Conservation (phyloP, 257 asterid genomes). For the Mentha longifolia region DNA sequence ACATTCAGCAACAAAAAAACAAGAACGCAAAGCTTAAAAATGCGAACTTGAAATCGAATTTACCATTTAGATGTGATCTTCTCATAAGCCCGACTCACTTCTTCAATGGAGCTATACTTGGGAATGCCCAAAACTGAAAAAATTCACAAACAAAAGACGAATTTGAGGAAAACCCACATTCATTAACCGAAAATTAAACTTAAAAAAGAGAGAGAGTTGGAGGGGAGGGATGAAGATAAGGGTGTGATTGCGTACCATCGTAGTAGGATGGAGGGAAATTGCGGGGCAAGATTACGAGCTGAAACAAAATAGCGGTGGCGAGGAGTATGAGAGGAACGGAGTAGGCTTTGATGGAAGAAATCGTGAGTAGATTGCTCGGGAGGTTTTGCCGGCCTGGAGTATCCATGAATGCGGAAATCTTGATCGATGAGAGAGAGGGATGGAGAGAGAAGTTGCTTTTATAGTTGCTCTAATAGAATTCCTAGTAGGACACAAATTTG, state of each 20-base stretch:
- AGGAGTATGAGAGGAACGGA: conserved; percentile 71
- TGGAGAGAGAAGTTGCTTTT: not conserved
- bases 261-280: conserved; percentile 81
- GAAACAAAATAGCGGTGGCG: conserved; percentile 63
- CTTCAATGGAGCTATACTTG: conserved; percentile 69
- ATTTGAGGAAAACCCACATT: conserved; percentile 6
- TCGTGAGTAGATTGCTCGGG: conserved; percentile 30
- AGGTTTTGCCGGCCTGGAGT: conserved; percentile 42
- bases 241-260: conserved; percentile 54
- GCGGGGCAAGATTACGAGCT: conserved; percentile 77
- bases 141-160: conserved; percentile 3
- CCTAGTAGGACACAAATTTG: not conserved
- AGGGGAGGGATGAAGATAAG: not conserved
- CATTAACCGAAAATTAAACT: conserved; percentile 3
- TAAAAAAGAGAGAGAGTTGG: not conserved
- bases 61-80: conserved; percentile 67
- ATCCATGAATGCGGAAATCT: conserved; percentile 40
- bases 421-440: not conserved
- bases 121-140: conserved; percentile 77
- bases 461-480: not conserved
- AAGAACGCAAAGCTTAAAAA: not conserved
- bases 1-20: not conserved
- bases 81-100: conserved; percentile 71
- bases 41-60: not conserved
- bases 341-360: conserved; percentile 57